Conservation (phyloP, 2,329 filamentous ascomycete species). For the Aspergillus neoniger region DNA sequence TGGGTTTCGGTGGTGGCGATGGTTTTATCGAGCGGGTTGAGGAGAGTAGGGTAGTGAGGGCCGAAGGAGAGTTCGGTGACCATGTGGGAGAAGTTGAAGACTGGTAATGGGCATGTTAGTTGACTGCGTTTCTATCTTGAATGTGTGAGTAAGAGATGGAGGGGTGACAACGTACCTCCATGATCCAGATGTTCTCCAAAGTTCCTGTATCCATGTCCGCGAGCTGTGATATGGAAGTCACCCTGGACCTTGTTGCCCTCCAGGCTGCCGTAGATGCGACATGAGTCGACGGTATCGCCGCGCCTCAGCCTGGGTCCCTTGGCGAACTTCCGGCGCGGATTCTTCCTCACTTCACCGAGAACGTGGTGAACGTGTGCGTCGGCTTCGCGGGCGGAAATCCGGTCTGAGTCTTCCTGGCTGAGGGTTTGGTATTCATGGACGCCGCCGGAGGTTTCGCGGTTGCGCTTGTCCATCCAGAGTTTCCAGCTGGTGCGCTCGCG, state of each 20-base stretch:
- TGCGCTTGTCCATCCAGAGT: slow-evolving; percentile 75
- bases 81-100: slow-evolving; percentile 97
- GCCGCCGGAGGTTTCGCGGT: slow-evolving; percentile 58
- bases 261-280: slow-evolving; percentile 84
- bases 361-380: slow-evolving; percentile 93
- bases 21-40: slow-evolving; percentile 92
- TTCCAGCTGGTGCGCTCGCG: slow-evolving; percentile 78
- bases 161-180: slow-evolving; percentile 57
- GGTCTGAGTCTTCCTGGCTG: slow-evolving; percentile 64
- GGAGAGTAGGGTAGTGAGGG: slow-evolving; percentile 89
- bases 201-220: slow-evolving; percentile 92
- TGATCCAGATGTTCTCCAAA: slow-evolving; percentile 81
- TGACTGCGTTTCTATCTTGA: background rate
- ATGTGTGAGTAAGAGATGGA: background rate
- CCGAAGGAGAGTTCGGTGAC: slow-evolving; percentile 96
- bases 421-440: slow-evolving; percentile 58
- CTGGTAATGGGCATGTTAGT: slow-evolving; percentile 45
- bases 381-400: slow-evolving; percentile 52
- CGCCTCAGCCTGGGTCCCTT: slow-evolving; percentile 71
- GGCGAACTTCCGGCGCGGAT: slow-evolving; percentile 64
- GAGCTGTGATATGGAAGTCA: slow-evolving; percentile 95
- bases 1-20: slow-evolving; percentile 71
- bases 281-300: slow-evolving; percentile 67
- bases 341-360: slow-evolving; percentile 69
- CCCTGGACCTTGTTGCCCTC: slow-evolving; percentile 96